Conservation (phyloP, 2,329 filamentous ascomycete species). For the Albophoma yamanashiensis region DNA sequence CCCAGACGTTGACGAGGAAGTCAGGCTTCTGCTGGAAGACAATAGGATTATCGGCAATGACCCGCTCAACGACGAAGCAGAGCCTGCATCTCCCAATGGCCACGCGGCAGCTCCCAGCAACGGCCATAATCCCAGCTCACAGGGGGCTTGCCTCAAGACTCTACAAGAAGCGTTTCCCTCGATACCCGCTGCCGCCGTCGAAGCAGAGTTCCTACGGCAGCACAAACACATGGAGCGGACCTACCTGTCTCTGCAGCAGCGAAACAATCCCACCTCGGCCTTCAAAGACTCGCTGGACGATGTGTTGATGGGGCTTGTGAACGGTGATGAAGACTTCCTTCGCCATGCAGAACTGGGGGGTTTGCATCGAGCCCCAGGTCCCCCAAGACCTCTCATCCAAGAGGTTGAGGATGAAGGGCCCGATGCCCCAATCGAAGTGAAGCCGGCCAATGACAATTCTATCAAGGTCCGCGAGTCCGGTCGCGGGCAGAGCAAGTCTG, state of each 20-base stretch:
- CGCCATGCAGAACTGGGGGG: background rate
- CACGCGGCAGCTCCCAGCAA: background rate
- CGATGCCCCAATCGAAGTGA: background rate
- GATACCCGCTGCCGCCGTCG: conserved; percentile 21
- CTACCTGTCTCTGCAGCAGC: conserved; percentile 23
- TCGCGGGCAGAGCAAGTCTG: background rate
- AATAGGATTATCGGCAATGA: conserved; percentile 18
- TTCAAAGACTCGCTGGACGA: conserved; percentile 22
- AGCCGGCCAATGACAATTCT: background rate
- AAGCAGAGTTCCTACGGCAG: conserved; percentile 22
- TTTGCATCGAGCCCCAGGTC: background rate
- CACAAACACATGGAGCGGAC: conserved; percentile 23
- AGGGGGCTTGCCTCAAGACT: conserved; percentile 20
- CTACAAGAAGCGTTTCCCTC: conserved; percentile 33
- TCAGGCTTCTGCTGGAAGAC: conserved; percentile 31
- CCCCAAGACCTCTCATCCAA: conserved; percentile 18
- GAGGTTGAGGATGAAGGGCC: conserved; percentile 6
- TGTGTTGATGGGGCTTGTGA: conserved; percentile 9
- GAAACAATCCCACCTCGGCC: conserved; percentile 18
- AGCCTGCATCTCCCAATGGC: background rate
- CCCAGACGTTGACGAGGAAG: conserved; percentile 22
- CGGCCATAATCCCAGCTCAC: conserved; percentile 9
- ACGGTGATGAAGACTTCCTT: background rate
- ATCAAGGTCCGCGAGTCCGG: background rate
- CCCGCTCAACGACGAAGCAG: conserved; percentile 4